Base-by-base conservation (phyloP, 2,329 filamentous ascomycete genomes). In the Ceratocystis destructans region DNA sequence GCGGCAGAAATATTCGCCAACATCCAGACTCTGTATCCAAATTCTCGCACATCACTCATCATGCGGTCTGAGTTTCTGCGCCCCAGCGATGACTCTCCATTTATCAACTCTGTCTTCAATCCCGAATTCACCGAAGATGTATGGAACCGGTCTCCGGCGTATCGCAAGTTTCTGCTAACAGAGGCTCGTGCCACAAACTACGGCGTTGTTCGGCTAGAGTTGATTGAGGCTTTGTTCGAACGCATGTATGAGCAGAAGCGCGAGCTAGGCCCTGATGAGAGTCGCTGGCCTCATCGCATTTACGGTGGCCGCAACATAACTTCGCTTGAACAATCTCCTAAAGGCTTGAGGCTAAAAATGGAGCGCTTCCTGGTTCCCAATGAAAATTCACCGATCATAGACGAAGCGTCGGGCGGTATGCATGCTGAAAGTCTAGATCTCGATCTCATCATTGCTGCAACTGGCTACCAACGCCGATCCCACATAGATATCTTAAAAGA, bases 101-200 rank as follows among this genome's bases (percentile, higher is more conserved):
- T 97, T 72, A 91, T 97, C 71, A 97, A 97, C 75, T 91, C 94
- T 72, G 89, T 97, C 73, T 97, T 97, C 80, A 91, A 97, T 77
- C 93, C 93, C 0, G 85, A 87, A 44, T 88, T 87, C 68, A 86
- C 96, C 37, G 88, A 96, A 74, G 80, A 80, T 57, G 83, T 96
- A 71, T 96, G 86, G 78, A 78, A 83, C 62, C 85, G 87, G 70
- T 79, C 87, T 0, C 77, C 85, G 0, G 78, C 80, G 57, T 79
- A 86, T 69, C 87, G 92, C 62, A 78, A 81, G 67, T 75, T 76
- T 69, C 73, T 84, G 41, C 74, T 96, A 64, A 77, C 80, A 17
- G 85, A 86, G 64, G 89, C 95, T 71, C 87, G 88, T 68, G 86
- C 85, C 37, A 97, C 93, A 68, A 97, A 97, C 79, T 97, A 97